phyloP scores from a whole-genome alignment of 2,329 filamentous ascomycete genomes.

The Tolypocladium endophyticum region DNA sequence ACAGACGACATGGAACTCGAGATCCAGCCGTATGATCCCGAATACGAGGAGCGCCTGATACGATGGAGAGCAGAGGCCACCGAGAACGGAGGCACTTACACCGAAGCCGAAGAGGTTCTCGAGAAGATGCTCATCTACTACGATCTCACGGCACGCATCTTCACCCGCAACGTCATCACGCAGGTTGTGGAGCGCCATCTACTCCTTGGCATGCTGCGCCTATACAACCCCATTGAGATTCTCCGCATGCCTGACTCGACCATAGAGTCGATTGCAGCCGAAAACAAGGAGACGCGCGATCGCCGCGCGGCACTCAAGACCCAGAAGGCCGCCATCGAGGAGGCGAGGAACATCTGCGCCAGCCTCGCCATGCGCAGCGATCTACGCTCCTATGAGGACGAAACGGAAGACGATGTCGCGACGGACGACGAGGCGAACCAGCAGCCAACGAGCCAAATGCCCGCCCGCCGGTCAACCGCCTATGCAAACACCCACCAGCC shows the following conservation, averaged over 20 bases:
- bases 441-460: constrained; percentile 3
- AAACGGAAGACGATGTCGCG: constrained; percentile 18
- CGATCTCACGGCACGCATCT: constrained; percentile 39
- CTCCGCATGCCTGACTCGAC: constrained; percentile 32
- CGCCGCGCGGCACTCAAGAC: constrained; percentile 34
- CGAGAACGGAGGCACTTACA: constrained; percentile 33
- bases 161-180: constrained; percentile 41
- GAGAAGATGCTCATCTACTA: constrained; percentile 49
- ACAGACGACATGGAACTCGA: constrained; percentile 41
- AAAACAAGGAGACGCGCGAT: constrained; percentile 42
- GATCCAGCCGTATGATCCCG: constrained; percentile 41
- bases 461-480: constrained; percentile 3
- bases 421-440: constrained; percentile 19
- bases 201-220: constrained; percentile 37
- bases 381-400: constrained; percentile 28
- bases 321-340: constrained; percentile 39
- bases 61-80: constrained; percentile 33
- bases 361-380: constrained; percentile 42
- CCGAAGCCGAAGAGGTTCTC: constrained; percentile 40
- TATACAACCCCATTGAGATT: constrained; percentile 43
- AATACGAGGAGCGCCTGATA: constrained; percentile 39
- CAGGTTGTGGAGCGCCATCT: constrained; percentile 42
- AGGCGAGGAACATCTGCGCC: constrained; percentile 38
- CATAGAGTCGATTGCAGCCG: constrained; percentile 39
- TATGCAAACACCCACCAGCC: neutral